Conservation (phyloP, 2,329 filamentous ascomycete species). For the Neurospora crassa region DNA sequence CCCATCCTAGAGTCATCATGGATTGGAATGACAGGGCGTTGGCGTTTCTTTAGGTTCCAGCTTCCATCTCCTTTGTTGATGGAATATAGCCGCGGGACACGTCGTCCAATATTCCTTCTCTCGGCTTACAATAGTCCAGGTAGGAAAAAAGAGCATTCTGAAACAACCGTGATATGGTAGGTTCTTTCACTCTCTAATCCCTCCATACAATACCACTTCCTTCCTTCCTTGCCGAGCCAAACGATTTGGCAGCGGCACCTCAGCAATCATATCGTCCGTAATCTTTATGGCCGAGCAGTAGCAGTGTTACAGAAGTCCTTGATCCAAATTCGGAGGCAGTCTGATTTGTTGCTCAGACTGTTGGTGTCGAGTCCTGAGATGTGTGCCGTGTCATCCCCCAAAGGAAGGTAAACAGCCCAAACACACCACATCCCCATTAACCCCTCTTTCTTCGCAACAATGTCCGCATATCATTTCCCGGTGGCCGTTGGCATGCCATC, state of each 20-base stretch:
- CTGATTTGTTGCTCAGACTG: not conserved
- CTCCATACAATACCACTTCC: not conserved
- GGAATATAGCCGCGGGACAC: not conserved
- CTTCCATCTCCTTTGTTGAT: not conserved
- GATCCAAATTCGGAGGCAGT: not conserved
- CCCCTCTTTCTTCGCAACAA: constrained; percentile 57
- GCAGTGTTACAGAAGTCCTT: not conserved
- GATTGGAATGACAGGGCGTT: not conserved
- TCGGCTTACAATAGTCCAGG: not conserved
- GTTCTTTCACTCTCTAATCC: not conserved
- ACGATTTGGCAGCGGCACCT: not conserved
- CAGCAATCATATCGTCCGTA: no score
- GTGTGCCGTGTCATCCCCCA: constrained; percentile 13
- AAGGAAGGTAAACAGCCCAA: constrained; percentile 44
- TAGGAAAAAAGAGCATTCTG: not conserved
- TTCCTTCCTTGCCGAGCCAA: not conserved
- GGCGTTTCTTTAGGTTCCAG: not conserved
- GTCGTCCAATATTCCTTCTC: not conserved
- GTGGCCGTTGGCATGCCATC: constrained; percentile 36
- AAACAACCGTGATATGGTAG: not conserved
- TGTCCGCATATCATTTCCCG: constrained; percentile 51
- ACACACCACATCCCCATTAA: constrained; percentile 57
- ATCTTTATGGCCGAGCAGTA: not conserved
- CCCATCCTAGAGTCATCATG: not conserved
- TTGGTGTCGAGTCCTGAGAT: not conserved